These are phyloP conservation scores for Echium plantagineum DNA, from an alignment of 257 asterid genomes.

Conservation along the genomic window DNA sequence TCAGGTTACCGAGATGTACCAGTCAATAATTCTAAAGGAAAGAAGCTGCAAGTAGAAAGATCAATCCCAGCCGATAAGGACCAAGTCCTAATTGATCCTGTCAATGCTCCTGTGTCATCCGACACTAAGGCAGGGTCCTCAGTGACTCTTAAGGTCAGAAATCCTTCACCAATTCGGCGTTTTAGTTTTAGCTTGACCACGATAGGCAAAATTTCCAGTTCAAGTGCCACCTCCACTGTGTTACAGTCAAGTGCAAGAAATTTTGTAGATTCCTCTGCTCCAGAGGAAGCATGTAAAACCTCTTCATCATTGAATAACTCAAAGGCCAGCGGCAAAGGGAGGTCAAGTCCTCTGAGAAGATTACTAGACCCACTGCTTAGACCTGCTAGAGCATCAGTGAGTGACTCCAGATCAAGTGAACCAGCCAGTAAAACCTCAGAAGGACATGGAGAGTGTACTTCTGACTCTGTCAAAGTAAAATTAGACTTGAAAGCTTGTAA, in stretches of 20 bases:
- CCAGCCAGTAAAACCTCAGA: slow-evolving; percentile 16
- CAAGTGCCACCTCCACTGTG: slow-evolving; percentile 35
- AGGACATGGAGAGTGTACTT: slow-evolving; percentile 19
- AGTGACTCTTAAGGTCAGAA: slow-evolving; percentile 34
- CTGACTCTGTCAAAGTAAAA: slow-evolving; percentile 29
- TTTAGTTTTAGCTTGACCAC: slow-evolving; percentile 55
- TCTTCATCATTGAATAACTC: slow-evolving; percentile 24
- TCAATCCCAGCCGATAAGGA: slow-evolving; percentile 23
- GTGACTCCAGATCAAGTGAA: slow-evolving; percentile 25
- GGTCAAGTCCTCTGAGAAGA: slow-evolving; percentile 79
- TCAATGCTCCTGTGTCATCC: slow-evolving; percentile 25
- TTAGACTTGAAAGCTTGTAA: slow-evolving; percentile 31
- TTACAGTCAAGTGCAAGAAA: slow-evolving; percentile 45
- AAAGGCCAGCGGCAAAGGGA: slow-evolving; percentile 32
- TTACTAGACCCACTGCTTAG: slow-evolving; percentile 65
- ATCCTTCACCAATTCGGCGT: slow-evolving; percentile 59
- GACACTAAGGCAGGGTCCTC: slow-evolving; percentile 13
- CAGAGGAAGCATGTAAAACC: slow-evolving; percentile 23
- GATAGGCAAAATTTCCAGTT: slow-evolving; percentile 73
- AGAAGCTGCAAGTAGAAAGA: slow-evolving; percentile 22
- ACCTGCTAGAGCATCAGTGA: slow-evolving; percentile 24
- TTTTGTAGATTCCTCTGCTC: slow-evolving; percentile 20
- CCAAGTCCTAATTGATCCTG: slow-evolving; percentile 19
- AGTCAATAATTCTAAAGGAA: slow-evolving; percentile 23
- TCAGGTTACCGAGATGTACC: slow-evolving; percentile 13